Conservation (phyloP, 2,329 filamentous ascomycete species). For the Ophiostoma ips region DNA sequence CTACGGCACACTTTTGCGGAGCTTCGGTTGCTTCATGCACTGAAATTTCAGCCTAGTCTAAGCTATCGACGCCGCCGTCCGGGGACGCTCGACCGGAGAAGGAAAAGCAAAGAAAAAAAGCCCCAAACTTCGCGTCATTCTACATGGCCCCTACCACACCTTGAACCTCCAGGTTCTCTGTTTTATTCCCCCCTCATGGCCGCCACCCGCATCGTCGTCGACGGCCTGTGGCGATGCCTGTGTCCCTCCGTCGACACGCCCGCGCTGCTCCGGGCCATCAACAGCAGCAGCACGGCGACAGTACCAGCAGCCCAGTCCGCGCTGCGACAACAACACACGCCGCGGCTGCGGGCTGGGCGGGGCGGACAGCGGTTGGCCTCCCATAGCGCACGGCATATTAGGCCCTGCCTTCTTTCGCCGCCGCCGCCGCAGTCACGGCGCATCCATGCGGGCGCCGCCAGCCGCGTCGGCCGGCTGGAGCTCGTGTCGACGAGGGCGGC, state of each 20-base stretch:
- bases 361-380: not conserved
- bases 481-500: not conserved
- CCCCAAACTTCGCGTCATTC: not conserved
- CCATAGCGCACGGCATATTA: not conserved
- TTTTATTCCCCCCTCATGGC: conserved; percentile 19
- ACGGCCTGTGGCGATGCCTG: conserved; percentile 51
- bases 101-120: not conserved
- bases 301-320: conserved; percentile 2
- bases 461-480: conserved; percentile 7
- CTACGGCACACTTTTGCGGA: not conserved
- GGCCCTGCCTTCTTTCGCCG: not conserved
- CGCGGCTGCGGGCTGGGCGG: not conserved
- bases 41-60: not conserved
- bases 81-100: no score
- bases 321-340: not conserved
- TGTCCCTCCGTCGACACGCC: conserved; percentile 39
- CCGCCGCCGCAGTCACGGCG: not conserved
- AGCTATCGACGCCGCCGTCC: no score
- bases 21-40: not conserved
- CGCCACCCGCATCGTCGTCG: conserved; percentile 27
- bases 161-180: not conserved
- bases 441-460: not conserved
- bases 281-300: conserved; percentile 4
- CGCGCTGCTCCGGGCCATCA: conserved; percentile 22
- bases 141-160: not conserved